Evolutionary conservation across 2,329 filamentous ascomycete genomes (phyloP), one percentile per base, ranked within the genome.

Genomic region (Dactylellina parvicollis): DNA sequence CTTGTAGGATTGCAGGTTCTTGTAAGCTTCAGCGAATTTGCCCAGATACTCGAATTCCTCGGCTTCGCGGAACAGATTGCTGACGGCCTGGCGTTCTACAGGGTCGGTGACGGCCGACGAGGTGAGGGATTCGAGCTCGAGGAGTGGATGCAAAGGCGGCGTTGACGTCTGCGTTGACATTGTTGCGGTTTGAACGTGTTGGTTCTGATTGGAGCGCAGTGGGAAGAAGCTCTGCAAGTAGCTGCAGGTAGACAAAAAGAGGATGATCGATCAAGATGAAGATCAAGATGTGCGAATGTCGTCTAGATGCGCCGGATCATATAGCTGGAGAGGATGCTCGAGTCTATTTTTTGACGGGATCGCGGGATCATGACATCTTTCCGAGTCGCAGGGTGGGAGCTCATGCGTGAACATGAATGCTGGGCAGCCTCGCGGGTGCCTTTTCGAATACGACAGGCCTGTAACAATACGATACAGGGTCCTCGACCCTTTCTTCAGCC

Each of bases 41-140:
- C 69, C 69, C 2, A 73, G 69, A 24, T 61, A 66, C 22, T 66
- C 60, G 12, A 55, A 28, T 18, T 73, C 69, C 16, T 60, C 36
- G 32, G 44, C 47, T 28, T 47, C 16, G 16, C 28, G 3, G 40
- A 73, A 73, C 4, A 60, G 47, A 3, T 46, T 22, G 46, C 47
- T 60, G 16, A 46, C 34, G 14, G 20, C n/a, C 4, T 50, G 28
- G 4, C 54, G 46, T 10, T 65, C 42, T 2, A n/a, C 7, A 12
- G 28, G 40, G 4, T 34, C 12, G 8, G 36, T 30, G 1, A 73
- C 47, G 14, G 26, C 38, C 3, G 18, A 18, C 8, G 18, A 54
- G 2, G 69, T 73, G 10, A 66, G 22, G 22, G 69, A 40, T 44
- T 73, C 69, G 26, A 60, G 46, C 14, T 60, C 32, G 16, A 73